These are phyloP conservation scores for Ceratobasidium sp. DNA, from an alignment of 1,284 basidiomycete species.

Conservation along the genomic window DNA sequence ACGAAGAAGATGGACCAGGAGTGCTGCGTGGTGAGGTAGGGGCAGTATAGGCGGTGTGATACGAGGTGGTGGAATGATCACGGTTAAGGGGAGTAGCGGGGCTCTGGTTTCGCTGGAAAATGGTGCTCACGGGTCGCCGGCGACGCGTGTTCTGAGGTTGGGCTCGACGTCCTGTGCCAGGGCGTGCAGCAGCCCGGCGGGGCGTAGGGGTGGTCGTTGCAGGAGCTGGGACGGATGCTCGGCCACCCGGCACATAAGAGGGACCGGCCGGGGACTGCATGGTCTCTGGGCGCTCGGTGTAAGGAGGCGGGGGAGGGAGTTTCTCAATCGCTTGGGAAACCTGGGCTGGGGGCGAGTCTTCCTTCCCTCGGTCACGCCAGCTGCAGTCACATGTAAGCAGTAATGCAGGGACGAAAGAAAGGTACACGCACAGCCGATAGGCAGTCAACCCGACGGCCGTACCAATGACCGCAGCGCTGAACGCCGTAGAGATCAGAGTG, in stretches of 20 bases:
- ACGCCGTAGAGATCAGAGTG: constrained; percentile 79
- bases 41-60: constrained; percentile 31
- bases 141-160: constrained; percentile 22
- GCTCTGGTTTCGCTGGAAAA: constrained; percentile 21
- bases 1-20: constrained; percentile 22
- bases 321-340: constrained; percentile 4
- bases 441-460: constrained; percentile 85
- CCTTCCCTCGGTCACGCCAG: constrained; percentile 49
- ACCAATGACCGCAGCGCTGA: constrained; percentile 83
- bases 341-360: constrained; percentile 54
- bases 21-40: constrained; percentile 42
- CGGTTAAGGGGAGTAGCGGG: constrained; percentile 21
- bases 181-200: constrained; percentile 33
- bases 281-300: constrained; percentile 25
- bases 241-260: constrained; percentile 25
- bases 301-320: constrained; percentile 34
- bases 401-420: constrained; percentile 26
- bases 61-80: constrained; percentile 19
- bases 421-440: constrained; percentile 75
- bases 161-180: constrained; percentile 51
- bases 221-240: neutral
- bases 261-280: constrained; percentile 10
- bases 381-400: constrained; percentile 25
- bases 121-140: constrained; percentile 35
- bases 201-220: neutral